A percentile compares a stretch with the other conserved stretches of the same genome.
These are phyloP conservation scores for Kwoniella sp. DNA, from an alignment of 768 basidiomycete species.

Conservation along the genomic window DNA sequence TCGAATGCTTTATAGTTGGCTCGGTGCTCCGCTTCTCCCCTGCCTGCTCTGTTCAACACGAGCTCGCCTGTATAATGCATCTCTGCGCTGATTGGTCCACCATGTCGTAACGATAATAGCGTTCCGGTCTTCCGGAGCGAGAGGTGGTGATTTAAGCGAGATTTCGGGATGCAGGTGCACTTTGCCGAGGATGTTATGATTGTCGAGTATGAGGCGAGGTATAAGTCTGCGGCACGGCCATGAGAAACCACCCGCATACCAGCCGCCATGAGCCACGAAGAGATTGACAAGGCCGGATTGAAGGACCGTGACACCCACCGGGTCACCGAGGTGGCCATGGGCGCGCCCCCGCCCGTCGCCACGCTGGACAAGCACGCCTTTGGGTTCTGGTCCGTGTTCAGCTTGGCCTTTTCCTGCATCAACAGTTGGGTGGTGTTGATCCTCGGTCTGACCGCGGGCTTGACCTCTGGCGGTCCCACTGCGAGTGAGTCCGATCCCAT, in stretches of 20 bases:
- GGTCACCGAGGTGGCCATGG: neutral
- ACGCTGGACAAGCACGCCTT: conserved; percentile 11
- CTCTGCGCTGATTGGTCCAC: too few relatives aligned
- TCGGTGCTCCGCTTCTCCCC: too few relatives aligned
- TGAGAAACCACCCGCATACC: neutral
- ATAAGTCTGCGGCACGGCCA: too few relatives aligned
- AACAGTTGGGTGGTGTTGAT: conserved; percentile 14
- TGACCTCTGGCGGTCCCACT: conserved; percentile 9
- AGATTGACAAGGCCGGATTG: neutral
- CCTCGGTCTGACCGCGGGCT: conserved; percentile 1
- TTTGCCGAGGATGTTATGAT: too few relatives aligned
- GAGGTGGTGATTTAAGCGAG: too few relatives aligned
- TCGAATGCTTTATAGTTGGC: conserved; percentile 27
- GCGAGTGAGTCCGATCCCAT: conserved; percentile 2
- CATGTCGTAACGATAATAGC: too few relatives aligned
- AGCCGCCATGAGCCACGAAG: neutral
- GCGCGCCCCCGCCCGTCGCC: neutral
- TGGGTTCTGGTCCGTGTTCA: conserved; percentile 4
- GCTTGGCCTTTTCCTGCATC: conserved; percentile 7
- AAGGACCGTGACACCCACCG: neutral
- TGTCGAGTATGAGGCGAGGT: too few relatives aligned
- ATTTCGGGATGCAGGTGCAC: too few relatives aligned
- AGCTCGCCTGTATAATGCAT: too few relatives aligned
- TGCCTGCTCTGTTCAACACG: too few relatives aligned
- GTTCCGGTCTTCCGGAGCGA: too few relatives aligned